These are phyloP conservation scores for Coleophoma cylindrospora DNA, from an alignment of 2,329 filamentous ascomycete genomes.

Conservation along the genomic window DNA sequence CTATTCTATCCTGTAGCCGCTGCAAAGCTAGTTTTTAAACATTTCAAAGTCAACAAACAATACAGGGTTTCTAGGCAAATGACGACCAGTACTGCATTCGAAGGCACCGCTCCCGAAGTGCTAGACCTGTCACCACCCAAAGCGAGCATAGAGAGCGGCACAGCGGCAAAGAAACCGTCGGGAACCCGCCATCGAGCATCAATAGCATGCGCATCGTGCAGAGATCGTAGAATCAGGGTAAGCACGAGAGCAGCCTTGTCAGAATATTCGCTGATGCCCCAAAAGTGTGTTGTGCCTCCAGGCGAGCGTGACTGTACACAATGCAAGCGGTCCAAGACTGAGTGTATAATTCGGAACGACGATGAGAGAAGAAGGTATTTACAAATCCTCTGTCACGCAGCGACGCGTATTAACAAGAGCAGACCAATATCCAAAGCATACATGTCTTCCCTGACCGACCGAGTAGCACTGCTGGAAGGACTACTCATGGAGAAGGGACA, in stretches of 20 bases:
- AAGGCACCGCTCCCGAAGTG: neutral
- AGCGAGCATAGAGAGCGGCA: slow-evolving; percentile 3
- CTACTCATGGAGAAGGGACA: slow-evolving; percentile 46
- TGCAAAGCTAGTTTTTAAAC: no score
- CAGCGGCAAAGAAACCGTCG: slow-evolving; percentile 11
- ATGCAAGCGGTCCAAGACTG: slow-evolving; percentile 43
- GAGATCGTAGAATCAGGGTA: slow-evolving; percentile 37
- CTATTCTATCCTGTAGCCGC: no score
- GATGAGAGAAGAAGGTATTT: slow-evolving; percentile 48
- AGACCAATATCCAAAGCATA: slow-evolving; percentile 55
- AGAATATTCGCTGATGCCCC: slow-evolving; percentile 16
- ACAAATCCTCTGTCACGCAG: neutral
- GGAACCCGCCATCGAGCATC: slow-evolving; percentile 40
- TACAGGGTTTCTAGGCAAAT: neutral
- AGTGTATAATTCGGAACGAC: slow-evolving; percentile 52
- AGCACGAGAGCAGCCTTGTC: slow-evolving; percentile 1
- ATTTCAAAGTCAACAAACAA: no score
- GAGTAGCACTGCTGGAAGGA: slow-evolving; percentile 45
- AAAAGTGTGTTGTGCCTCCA: slow-evolving; percentile 47
- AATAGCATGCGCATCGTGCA: slow-evolving; percentile 49
- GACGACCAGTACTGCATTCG: neutral
- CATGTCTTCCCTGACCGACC: slow-evolving; percentile 50
- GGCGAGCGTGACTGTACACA: slow-evolving; percentile 46
- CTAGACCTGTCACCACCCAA: slow-evolving; percentile 3
- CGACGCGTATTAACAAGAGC: slow-evolving; percentile 5